Conservation (phyloP, 352 stramenopile genomes). For the Blastocystis sp. region DNA sequence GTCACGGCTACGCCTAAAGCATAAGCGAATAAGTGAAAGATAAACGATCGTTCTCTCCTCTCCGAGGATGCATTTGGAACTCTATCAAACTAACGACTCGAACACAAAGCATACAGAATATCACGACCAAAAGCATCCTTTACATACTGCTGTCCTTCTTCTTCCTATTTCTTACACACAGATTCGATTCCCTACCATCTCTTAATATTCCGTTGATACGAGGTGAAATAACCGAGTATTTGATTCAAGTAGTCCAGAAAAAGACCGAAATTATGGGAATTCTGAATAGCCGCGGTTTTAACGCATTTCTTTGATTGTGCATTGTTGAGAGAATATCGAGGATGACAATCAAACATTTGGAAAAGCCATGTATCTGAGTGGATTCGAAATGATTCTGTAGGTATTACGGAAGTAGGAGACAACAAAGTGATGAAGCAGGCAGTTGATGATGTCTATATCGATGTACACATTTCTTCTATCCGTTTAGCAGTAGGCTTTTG, state of each 20-base stretch:
- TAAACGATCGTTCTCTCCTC: not conserved
- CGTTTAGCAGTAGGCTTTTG: not conserved
- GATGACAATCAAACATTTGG: conserved; percentile 45
- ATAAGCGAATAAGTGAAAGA: not conserved
- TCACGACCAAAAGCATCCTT: conserved; percentile 51
- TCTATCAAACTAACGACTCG: not conserved
- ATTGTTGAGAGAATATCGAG: not conserved
- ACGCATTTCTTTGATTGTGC: not conserved
- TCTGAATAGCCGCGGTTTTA: not conserved
- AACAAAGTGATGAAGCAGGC: conserved; percentile 59
- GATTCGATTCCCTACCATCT: not conserved
- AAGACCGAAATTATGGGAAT: not conserved
- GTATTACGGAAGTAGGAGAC: conserved; percentile 47
- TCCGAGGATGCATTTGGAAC: not conserved
- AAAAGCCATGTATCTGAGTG: not conserved
- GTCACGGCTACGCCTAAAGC: conserved; percentile 17
- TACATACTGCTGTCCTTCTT: not conserved
- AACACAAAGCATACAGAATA: not conserved
- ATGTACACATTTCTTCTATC: not conserved
- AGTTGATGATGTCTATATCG: conserved; percentile 28
- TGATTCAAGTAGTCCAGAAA: not conserved
- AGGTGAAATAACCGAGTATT: not conserved
- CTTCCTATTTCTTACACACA: not conserved
- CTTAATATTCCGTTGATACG: no score
- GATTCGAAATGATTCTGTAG: not conserved